These are phyloP conservation scores for Cercospora sojina DNA, from an alignment of 2,329 filamentous ascomycete species.

Conservation along the genomic window DNA sequence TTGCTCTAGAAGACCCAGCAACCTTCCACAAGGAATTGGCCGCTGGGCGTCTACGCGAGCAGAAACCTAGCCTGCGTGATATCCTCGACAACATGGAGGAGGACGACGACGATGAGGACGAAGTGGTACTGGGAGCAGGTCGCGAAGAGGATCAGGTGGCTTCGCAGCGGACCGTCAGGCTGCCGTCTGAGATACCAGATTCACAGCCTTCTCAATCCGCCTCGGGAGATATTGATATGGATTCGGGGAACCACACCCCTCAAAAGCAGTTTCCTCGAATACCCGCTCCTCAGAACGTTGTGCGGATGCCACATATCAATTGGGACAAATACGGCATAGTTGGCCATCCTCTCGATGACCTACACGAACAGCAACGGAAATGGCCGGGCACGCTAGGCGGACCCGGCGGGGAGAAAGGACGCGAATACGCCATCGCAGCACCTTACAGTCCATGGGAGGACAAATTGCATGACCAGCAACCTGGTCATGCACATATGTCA, in stretches of 20 bases:
- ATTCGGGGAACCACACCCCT: background rate
- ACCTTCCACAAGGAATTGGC: slow-evolving; percentile 69
- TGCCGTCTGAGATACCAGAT: slow-evolving; percentile 30
- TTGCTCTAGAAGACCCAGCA: slow-evolving; percentile 68
- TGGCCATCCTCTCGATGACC: slow-evolving; percentile 75
- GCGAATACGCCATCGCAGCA: slow-evolving; percentile 55
- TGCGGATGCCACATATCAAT: slow-evolving; percentile 85
- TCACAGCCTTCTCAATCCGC: slow-evolving; percentile 17
- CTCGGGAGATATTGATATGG: background rate
- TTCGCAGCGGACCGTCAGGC: background rate
- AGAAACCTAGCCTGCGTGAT: slow-evolving; percentile 36
- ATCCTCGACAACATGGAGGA: slow-evolving; percentile 39
- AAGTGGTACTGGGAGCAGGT: slow-evolving; percentile 34
- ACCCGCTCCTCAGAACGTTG: slow-evolving; percentile 75
- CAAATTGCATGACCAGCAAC: slow-evolving; percentile 33
- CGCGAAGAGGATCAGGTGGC: slow-evolving; percentile 33
- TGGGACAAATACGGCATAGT: slow-evolving; percentile 94
- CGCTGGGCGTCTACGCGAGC: slow-evolving; percentile 52
- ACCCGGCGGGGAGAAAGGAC: slow-evolving; percentile 33
- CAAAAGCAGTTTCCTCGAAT: slow-evolving; percentile 58
- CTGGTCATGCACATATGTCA: slow-evolving; percentile 8
- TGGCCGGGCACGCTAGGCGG: slow-evolving; percentile 50
- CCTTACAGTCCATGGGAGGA: slow-evolving; percentile 62
- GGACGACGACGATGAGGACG: slow-evolving; percentile 32
- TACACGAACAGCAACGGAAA: slow-evolving; percentile 75